These are phyloP conservation scores for Ceratocystis papillata DNA, from an alignment of 2,329 filamentous ascomycete species.

Conservation along the genomic window DNA sequence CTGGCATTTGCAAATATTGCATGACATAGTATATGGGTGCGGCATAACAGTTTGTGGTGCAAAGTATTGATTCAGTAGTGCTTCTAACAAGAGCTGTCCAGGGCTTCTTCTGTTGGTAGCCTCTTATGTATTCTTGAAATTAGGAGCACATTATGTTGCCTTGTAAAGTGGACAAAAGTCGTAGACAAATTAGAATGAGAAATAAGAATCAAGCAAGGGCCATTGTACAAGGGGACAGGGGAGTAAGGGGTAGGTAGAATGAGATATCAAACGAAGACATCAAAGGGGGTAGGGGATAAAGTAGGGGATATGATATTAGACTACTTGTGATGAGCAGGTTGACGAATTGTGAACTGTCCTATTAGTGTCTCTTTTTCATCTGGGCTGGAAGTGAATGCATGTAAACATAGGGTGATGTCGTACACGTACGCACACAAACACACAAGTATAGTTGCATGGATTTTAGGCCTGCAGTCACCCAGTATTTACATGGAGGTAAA, in stretches of 20 bases:
- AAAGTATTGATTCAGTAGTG: background rate
- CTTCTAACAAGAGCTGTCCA: background rate
- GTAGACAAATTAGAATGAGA: background rate
- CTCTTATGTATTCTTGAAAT: background rate
- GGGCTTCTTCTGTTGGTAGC: background rate
- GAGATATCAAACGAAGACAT: background rate
- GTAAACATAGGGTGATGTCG: background rate
- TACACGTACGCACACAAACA: background rate
- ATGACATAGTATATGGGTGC: background rate
- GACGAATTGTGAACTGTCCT: background rate
- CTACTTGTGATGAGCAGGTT: background rate
- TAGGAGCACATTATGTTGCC: background rate
- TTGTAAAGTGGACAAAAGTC: background rate
- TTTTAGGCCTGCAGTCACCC: background rate
- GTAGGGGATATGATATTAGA: background rate
- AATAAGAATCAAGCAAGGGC: conserved; percentile 11
- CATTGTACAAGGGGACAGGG: background rate
- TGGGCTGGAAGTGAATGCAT: background rate
- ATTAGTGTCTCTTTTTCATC: background rate
- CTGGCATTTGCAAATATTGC: background rate
- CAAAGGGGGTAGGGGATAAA: background rate
- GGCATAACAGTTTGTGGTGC: no score
- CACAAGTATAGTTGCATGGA: background rate
- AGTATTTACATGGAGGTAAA: background rate
- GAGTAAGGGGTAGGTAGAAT: background rate